Evolutionary conservation across 306 rosid genomes (phyloP).

Genomic region (Senna siamea): DNA sequence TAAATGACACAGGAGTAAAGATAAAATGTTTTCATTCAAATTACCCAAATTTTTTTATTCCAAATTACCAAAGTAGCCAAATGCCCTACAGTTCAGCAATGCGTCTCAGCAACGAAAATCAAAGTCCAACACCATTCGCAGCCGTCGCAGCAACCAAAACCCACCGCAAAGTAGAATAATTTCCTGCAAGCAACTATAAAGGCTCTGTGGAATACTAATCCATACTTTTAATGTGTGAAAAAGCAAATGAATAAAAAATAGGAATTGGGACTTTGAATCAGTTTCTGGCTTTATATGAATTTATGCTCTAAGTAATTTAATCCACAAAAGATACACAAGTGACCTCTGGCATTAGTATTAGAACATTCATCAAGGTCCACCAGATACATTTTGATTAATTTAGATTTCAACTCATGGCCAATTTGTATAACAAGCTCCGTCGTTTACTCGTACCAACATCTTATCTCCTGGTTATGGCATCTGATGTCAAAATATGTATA

Average conservation of each 20-base stretch:
- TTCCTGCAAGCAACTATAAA: not conserved
- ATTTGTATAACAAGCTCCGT: not conserved
- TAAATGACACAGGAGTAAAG: no score
- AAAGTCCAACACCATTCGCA: no score
- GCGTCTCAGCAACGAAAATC: no score
- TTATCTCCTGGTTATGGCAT: no score
- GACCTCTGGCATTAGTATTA: not conserved
- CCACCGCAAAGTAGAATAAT: no score
- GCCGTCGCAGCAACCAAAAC: no score
- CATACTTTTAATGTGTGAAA: not conserved
- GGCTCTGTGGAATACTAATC: not conserved
- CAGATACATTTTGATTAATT: not conserved
- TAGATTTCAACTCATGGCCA: not conserved
- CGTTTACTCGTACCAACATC: not conserved
- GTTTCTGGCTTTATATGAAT: not conserved
- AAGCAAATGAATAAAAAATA: not conserved
- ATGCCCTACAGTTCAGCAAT: no score
- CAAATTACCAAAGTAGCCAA: no score
- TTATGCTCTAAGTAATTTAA: not conserved
- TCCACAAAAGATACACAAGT: not conserved
- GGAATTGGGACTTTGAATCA: not conserved
- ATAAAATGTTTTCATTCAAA: no score
- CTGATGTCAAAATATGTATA: no score
- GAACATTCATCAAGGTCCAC: not conserved
- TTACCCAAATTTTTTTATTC: no score